phyloP scores from a whole-genome alignment of 108 stramenopile genomes.

The Skeletonema tropicum region DNA sequence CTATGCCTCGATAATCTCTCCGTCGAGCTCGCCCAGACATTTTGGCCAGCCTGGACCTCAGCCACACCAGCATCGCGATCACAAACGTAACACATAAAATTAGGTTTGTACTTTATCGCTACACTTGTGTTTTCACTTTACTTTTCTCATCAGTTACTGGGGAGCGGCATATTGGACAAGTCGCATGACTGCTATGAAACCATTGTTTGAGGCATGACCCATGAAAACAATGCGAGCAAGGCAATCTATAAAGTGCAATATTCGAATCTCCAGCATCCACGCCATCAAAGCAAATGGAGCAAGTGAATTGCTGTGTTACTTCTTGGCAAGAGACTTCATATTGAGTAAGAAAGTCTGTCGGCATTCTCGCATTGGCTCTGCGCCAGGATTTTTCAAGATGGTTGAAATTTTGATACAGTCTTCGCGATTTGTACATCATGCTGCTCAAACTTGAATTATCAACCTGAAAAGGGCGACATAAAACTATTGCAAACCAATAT shows the following conservation, averaged over 20 bases:
- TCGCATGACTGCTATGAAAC: conserved; percentile 25
- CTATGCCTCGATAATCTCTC: conserved; percentile 25
- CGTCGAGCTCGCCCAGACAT: conserved; percentile 22
- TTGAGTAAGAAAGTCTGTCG: conserved; percentile 14
- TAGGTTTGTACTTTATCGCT: background rate
- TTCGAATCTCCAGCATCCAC: background rate
- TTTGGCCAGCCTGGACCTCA: conserved; percentile 14
- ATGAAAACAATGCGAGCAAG: conserved; percentile 46
- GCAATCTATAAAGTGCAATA: conserved; percentile 18
- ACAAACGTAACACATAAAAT: background rate
- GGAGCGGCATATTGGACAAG: conserved; percentile 31
- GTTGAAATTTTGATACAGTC: conserved; percentile 27
- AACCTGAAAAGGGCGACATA: background rate
- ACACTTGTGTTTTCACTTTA: background rate
- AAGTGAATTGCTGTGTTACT: conserved; percentile 23
- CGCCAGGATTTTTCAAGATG: conserved; percentile 29
- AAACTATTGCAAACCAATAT: background rate
- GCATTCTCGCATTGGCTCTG: conserved; percentile 23
- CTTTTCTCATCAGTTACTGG: background rate
- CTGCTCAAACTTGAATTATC: background rate
- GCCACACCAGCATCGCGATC: conserved; percentile 9
- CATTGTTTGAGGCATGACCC: conserved; percentile 25
- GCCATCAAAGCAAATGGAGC: conserved; percentile 14
- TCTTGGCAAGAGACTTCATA: conserved; percentile 25
- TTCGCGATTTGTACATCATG: conserved; percentile 3